Percentiles rank a stretch among this genome's conserved stretches.
These are phyloP conservation scores for Senna siamea DNA, from an alignment of 306 rosid species.

Conservation along the genomic window DNA sequence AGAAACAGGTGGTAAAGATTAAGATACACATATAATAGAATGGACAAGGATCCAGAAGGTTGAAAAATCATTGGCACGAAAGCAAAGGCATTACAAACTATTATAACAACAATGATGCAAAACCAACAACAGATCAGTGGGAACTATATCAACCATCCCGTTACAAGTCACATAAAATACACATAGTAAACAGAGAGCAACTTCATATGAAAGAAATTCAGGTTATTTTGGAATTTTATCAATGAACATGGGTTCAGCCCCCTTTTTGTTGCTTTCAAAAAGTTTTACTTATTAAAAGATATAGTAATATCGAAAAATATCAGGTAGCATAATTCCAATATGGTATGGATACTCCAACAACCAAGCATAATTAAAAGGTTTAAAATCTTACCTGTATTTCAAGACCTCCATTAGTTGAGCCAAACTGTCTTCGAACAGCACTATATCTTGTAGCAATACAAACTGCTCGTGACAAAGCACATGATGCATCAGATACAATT, in stretches of 20 bases:
- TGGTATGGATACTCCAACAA: slow-evolving; percentile 11
- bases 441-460: slow-evolving; percentile 98
- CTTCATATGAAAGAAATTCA: neutral
- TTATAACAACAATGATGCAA: neutral
- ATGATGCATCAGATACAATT: slow-evolving; percentile 87
- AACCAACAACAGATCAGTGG: slow-evolving; percentile 17
- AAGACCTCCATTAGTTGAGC: slow-evolving; percentile 65
- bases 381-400: slow-evolving; percentile 77
- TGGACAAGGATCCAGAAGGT: neutral
- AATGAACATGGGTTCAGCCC: neutral
- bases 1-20: slow-evolving; percentile 36
- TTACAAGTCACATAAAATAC: slow-evolving; percentile 8
- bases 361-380: slow-evolving; percentile 17
- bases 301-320: neutral
- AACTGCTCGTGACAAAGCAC: slow-evolving; percentile 90
- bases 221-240: slow-evolving; percentile 7
- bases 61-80: neutral
- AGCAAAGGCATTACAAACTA: no score
- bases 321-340: slow-evolving; percentile 12
- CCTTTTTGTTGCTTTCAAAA: neutral
- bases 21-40: slow-evolving; percentile 3
- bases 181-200: neutral
- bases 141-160: slow-evolving; percentile 11
- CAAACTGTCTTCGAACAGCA: slow-evolving; percentile 96
- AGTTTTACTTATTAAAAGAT: neutral